Base-by-base conservation (phyloP, 2,329 filamentous ascomycete species). In the Aspergillus piperis region DNA sequence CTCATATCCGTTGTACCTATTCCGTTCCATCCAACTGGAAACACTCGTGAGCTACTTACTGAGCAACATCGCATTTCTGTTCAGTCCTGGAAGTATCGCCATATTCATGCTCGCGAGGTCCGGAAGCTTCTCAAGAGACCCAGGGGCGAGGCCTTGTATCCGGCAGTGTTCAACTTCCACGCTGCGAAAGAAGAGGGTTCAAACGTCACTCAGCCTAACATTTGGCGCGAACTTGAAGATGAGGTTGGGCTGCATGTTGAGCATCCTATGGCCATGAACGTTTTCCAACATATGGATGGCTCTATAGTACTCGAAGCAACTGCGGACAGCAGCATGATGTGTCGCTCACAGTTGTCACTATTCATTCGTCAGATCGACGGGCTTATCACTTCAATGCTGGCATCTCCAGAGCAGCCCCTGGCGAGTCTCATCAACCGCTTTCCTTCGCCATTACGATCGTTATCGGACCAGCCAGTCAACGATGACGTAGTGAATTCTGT, bases 191-290 rank as follows among this genome's bases (percentile, higher is more conserved):
- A 64, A n/a, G 41, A 53, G 5, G 17, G 62, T 5, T 32, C 58
- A 3, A 41, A 53, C 5, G n/a, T 44, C 13, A 11, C 51, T 17
- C 48, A 54, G 15, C 17, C 62, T 1, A 21, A 50, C 6, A 49
- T 73, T 1, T 78, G 75, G 69, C 60, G 50, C 2, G 68, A 72
- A 50, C 49, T 69, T 3, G 70, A 72, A 13, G 70, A 75, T 60
- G 63, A 70, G 5, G 63, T 78, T 23, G 68, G 71, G 1, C 68
- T 79, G 13, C 70, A 72, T 36, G 77, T 80, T 5, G 77, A 80
- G 53, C 77, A 79, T 60, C 69, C 76, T 0, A 68, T 79, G 62
- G 77, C 77, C 2, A 66, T 80, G 51, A 78, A 80, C 47, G 68
- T 77, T 0, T 75, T 74, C 44, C 64, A 71, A 36, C 49, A 59